Evolutionary conservation across 2,329 filamentous ascomycete species (phyloP).

Genomic region (Rosellinia necatrix): DNA sequence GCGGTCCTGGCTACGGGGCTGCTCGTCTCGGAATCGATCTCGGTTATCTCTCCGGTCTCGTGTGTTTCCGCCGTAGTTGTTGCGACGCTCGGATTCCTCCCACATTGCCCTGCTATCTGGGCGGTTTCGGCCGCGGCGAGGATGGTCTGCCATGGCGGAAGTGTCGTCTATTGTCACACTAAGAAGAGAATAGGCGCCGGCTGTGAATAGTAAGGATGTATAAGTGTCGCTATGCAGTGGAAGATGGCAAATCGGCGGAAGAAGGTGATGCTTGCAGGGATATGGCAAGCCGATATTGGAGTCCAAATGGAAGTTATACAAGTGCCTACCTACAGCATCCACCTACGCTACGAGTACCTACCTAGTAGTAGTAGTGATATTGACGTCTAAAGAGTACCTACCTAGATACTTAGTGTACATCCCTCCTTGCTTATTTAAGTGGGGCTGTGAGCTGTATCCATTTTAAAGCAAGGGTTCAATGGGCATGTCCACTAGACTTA

Average conservation of each 20-base stretch:
- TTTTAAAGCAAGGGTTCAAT: background rate
- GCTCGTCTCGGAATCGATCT: slow-evolving; percentile 41
- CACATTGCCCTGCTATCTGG: slow-evolving; percentile 66
- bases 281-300: too few species aligned
- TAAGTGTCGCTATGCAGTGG: background rate
- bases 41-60: slow-evolving; percentile 39
- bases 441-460: background rate
- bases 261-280: too few species aligned
- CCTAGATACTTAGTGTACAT: too few species aligned
- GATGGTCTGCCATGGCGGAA: slow-evolving; percentile 55
- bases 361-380: too few species aligned
- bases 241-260: background rate
- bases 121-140: slow-evolving; percentile 47
- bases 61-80: slow-evolving; percentile 35
- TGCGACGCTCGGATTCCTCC: slow-evolving; percentile 57
- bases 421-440: background rate
- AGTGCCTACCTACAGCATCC: too few species aligned
- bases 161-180: too few species aligned
- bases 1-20: slow-evolving; percentile 40
- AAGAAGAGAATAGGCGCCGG: too few species aligned
- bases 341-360: too few species aligned
- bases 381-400: too few species aligned
- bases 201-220: background rate
- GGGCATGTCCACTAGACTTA: too few species aligned
- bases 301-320: too few species aligned